Base-by-base conservation (phyloP, 139 green algal species). In the Volvox reticuliferus region DNA sequence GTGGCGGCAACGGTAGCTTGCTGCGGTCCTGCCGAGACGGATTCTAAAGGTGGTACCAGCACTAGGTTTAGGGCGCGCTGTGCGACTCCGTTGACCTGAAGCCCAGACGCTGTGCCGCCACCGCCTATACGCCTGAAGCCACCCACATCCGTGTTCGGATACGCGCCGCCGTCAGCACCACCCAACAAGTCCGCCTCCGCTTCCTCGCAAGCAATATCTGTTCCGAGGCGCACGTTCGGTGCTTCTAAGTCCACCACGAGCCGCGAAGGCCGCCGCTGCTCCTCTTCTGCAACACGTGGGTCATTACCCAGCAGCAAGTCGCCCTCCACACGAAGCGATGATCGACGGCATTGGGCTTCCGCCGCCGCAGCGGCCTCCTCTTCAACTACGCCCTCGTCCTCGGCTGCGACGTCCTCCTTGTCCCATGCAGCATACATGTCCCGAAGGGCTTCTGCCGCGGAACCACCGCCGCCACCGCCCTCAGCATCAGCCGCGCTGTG, bases 221-320 rank as follows among this genome's bases (percentile, higher is more conserved):
- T 19, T 2, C 32, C 76, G 18, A 82, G 76, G 33, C 76, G 32
- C 33, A 82, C 76, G 1, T 55, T 36, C 76, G 76, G 76, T 36
- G 76, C 76, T 20, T 84, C 78, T 1, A 65, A 32, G 21, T 84
- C 78, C 36, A 84, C 78, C 20, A 84, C 78, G 6, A 84, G 37
- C 36, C 36, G 28, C 78, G 21, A 13, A 19, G 30, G 36, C 78
- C 78, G 36, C 78, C 14, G 78, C 26, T 63, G 22, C 24, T 37
- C 78, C 9, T 14, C 37, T 73, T n/a, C 79, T 44, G 50, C 12
- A 24, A 37, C 30, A 44, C 35, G 78, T 65, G 22, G 78, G 21
- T 65, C 78, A 24, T 67, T 63, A 20, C 82, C 82, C 21, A 88
- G 82, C 24, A 88, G 82, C 22, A 65, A 28, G 65, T 88, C 82